phyloP scores from a whole-genome alignment of 352 stramenopile species.

The Pythium aquatile region DNA sequence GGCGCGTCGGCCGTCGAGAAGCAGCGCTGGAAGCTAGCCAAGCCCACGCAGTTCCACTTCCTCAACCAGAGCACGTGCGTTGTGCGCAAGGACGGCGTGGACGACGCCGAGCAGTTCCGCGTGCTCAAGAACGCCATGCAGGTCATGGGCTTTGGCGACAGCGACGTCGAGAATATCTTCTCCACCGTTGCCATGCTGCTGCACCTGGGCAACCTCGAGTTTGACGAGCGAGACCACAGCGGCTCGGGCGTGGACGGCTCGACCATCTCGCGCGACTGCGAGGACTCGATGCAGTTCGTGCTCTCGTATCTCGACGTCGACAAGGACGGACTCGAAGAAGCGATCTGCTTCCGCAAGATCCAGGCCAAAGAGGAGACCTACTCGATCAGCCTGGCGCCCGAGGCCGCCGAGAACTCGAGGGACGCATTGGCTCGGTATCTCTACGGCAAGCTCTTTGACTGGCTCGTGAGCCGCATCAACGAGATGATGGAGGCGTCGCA shows the following conservation, averaged over 20 bases:
- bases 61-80: conserved; percentile 88
- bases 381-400: conserved; percentile 65
- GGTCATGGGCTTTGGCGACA: conserved; percentile 84
- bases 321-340: conserved; percentile 80
- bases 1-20: conserved; percentile 62
- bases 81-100: conserved; percentile 83
- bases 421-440: conserved; percentile 94
- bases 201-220: conserved; percentile 95
- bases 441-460: conserved; percentile 95
- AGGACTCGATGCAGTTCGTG: conserved; percentile 74
- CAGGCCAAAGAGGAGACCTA: conserved; percentile 92
- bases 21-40: conserved; percentile 56
- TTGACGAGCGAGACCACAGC: conserved; percentile 61
- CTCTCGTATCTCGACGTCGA: conserved; percentile 89
- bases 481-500: conserved; percentile 54
- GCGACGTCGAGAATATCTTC: conserved; percentile 93
- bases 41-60: conserved; percentile 83
- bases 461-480: conserved; percentile 87
- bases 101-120: conserved; percentile 88
- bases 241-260: conserved; percentile 70
- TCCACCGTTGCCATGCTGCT: conserved; percentile 88
- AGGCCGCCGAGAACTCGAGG: conserved; percentile 85
- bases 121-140: conserved; percentile 76
- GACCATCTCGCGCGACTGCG: conserved; percentile 48
- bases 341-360: conserved; percentile 92